Conservation (phyloP, 192 early-diverging fungal genomes). For the Podochytrium sp. region DNA sequence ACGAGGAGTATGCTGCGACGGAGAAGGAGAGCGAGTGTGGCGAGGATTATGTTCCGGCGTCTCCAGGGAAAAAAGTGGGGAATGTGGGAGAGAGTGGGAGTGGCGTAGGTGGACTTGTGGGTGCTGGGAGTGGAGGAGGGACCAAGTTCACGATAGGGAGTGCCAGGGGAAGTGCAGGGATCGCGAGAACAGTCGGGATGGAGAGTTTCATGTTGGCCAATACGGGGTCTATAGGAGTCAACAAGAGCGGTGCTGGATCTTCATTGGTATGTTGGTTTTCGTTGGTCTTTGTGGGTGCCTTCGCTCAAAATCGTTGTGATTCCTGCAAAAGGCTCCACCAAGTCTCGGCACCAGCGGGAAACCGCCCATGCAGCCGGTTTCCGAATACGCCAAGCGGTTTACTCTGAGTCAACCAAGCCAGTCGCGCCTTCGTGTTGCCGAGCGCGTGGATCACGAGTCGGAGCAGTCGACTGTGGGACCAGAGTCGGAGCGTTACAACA, state of each 20-base stretch:
- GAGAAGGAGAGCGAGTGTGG: neutral
- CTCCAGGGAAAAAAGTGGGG: neutral
- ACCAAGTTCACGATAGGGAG: too few relatives aligned
- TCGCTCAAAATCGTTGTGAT: neutral
- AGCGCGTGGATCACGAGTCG: neutral
- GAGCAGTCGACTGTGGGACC: too few relatives aligned
- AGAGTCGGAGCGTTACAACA: neutral
- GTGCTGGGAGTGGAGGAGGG: too few relatives aligned
- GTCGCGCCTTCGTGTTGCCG: neutral
- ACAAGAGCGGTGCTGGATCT: neutral
- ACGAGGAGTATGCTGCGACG: neutral
- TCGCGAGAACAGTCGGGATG: neutral
- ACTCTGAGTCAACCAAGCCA: slow-evolving; percentile 7
- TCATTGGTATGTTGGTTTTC: neutral
- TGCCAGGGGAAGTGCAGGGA: neutral
- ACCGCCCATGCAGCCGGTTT: slow-evolving; percentile 4
- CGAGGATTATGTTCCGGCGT: neutral
- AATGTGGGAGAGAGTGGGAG: neutral
- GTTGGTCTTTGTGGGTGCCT: neutral
- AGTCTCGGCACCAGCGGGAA: slow-evolving; percentile 1
- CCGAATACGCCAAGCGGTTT: neutral
- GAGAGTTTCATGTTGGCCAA: slow-evolving; percentile 1
- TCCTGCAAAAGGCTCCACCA: slow-evolving; percentile 4
- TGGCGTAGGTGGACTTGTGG: neutral
- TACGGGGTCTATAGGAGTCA: neutral